A percentile compares a stretch with the other conserved stretches of the same genome.
These are phyloP conservation scores for Exidia glandulosa DNA, from an alignment of 768 basidiomycete genomes.

Conservation along the genomic window DNA sequence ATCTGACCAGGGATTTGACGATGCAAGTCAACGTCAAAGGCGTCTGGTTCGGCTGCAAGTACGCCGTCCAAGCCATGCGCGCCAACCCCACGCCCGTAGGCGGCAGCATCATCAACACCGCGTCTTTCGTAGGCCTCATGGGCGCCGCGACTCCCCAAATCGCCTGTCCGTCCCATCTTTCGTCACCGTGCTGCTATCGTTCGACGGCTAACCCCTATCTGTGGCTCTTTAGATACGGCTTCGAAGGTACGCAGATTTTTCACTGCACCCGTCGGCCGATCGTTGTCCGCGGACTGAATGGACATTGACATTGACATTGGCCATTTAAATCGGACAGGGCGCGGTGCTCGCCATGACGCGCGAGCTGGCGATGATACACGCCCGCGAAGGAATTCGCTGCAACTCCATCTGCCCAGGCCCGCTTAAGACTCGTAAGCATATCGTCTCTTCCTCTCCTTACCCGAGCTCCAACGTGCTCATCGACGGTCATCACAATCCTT, in stretches of 20 bases:
- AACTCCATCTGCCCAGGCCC: slow-evolving; percentile 98
- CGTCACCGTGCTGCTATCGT: neutral
- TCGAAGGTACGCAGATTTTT: slow-evolving; percentile 17
- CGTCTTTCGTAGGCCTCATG: slow-evolving; percentile 90
- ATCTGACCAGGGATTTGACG: slow-evolving; percentile 59
- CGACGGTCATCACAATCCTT: neutral
- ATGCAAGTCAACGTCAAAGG: slow-evolving; percentile 96
- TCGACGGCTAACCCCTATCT: neutral
- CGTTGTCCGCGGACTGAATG: neutral
- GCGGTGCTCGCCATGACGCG: slow-evolving; percentile 98
- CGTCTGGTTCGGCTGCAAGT: slow-evolving; percentile 99
- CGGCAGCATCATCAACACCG: slow-evolving; percentile 95
- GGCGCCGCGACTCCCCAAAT: slow-evolving; percentile 97
- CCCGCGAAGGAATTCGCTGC: slow-evolving; percentile 89
- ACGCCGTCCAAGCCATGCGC: slow-evolving; percentile 95
- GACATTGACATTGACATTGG: no score
- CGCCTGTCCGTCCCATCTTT: slow-evolving; percentile 59
- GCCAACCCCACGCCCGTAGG: slow-evolving; percentile 71
- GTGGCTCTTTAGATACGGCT: slow-evolving; percentile 7
- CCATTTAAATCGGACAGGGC: slow-evolving; percentile 45
- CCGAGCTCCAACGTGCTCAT: neutral
- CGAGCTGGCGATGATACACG: slow-evolving; percentile 96
- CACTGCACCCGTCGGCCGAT: neutral
- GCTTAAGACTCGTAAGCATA: slow-evolving; percentile 74
- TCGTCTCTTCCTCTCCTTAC: neutral